phyloP scores from a whole-genome alignment of 192 early-diverging fungal species.

The Mortierella alpina region DNA sequence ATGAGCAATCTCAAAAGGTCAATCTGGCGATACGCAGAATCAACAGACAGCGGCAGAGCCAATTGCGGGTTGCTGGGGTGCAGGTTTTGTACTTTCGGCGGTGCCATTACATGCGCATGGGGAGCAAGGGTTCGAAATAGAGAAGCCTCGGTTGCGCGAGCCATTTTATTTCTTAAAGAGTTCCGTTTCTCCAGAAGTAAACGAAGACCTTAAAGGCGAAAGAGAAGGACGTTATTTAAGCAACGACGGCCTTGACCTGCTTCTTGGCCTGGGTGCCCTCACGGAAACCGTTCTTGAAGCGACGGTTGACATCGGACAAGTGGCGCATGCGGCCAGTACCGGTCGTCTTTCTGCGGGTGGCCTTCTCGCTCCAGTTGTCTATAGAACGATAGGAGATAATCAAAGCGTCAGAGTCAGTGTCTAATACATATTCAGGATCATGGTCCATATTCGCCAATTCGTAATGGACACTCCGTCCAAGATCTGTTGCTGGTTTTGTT shows the following conservation, averaged over 20 bases:
- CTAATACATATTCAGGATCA: too few species aligned
- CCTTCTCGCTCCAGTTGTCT: constrained; percentile 98
- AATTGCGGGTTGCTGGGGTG: too few species aligned
- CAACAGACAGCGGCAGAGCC: too few species aligned
- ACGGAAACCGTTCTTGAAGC: constrained; percentile 98
- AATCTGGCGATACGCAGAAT: too few species aligned
- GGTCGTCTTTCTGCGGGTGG: constrained; percentile 98
- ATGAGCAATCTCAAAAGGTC: too few species aligned
- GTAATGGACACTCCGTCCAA: too few species aligned
- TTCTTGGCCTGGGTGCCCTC: constrained; percentile 69
- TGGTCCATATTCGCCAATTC: too few species aligned
- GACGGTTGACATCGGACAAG: constrained; percentile 91
- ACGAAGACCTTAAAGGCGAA: not conserved
- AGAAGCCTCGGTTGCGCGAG: constrained; percentile 2
- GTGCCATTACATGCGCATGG: not conserved
- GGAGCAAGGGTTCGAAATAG: not conserved
- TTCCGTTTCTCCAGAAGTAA: not conserved
- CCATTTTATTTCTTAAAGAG: not conserved
- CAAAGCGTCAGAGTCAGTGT: not conserved
- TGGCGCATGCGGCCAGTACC: constrained; percentile 98
- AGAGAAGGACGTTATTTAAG: constrained; percentile 23
- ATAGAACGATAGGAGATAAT: constrained; percentile 6
- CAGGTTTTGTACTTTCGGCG: not conserved
- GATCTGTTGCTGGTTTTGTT: too few species aligned
- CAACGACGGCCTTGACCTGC: constrained; percentile 49